phyloP scores from a whole-genome alignment of 2,329 filamentous ascomycete species.

The Ascochyta pisi region DNA sequence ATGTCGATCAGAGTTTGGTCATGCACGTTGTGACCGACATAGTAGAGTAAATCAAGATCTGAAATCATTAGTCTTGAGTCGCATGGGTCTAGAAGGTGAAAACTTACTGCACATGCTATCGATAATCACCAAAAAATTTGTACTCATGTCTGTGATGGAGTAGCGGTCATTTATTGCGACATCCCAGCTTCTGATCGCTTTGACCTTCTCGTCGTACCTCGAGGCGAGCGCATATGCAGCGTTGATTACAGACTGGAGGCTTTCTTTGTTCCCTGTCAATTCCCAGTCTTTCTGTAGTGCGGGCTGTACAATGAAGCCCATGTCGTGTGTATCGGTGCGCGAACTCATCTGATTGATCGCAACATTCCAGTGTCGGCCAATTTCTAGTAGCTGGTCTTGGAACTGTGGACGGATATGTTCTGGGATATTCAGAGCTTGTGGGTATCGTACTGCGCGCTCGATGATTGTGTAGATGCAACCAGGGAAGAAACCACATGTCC shows the following conservation, averaged over 20 bases:
- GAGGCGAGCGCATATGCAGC: constrained; percentile 56
- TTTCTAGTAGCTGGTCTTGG: constrained; percentile 31
- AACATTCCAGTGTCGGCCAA: constrained; percentile 42
- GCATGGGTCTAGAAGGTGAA: background rate
- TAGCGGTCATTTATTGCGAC: constrained; percentile 48
- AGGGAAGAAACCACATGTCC: constrained; percentile 48
- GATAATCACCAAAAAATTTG: constrained; percentile 53
- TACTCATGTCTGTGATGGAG: constrained; percentile 44
- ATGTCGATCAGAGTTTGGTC: constrained; percentile 43
- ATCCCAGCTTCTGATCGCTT: constrained; percentile 60
- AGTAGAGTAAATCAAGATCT: constrained; percentile 52
- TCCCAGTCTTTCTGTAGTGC: constrained; percentile 58
- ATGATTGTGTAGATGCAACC: constrained; percentile 44
- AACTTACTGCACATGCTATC: constrained; percentile 51
- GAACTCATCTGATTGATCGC: constrained; percentile 44
- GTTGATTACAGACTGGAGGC: constrained; percentile 51
- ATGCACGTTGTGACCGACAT: constrained; percentile 40
- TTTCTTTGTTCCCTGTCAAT: constrained; percentile 51
- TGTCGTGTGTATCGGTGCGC: constrained; percentile 61
- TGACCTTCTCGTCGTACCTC: constrained; percentile 51
- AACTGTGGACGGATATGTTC: constrained; percentile 26
- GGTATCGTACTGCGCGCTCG: constrained; percentile 41
- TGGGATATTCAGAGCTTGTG: constrained; percentile 32
- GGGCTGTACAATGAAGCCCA: constrained; percentile 62
- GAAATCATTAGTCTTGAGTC: background rate